Base-by-base conservation (phyloP, 768 basidiomycete species). In the Pleurotus pulmonarius region DNA sequence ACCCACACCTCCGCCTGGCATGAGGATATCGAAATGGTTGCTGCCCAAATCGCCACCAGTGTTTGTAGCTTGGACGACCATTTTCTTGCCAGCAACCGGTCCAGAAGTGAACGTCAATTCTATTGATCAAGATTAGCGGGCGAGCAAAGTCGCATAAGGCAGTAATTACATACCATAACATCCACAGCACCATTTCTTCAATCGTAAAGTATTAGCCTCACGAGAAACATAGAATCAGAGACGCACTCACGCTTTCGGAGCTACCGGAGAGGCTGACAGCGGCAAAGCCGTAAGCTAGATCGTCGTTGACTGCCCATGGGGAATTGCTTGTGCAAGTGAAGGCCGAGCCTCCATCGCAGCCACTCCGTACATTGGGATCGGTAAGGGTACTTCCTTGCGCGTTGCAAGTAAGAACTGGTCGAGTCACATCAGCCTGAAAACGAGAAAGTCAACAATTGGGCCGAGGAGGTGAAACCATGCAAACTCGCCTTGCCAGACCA, bases 21-120 rank as follows among this genome's bases (percentile, higher is more conserved):
- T 53, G 38, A 53, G 51, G 51, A 53, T 39, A 41, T 53, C 51
- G 39, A 53, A 53, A 15, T 53, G 51, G n/a, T 53, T 53, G 4
- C 13, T 12, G 20, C 51, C 51, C 16, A 53, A 40, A n/a, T 53
- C 51, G 15, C 51, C 51, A 12, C 51, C 51, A 6, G 51, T 53
- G 20, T 53, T 53, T 16, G 51, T 53, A 15, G 51, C 51, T 24
- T 53, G 51, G 7, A 53, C 51, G 18, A 53, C 24, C 51, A 53
- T 53, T 25, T 20, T n/a, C 51, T 53, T 53, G 37, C 51, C 51
- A 40, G 39, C 37, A 53, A 53, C 51, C 9, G 51, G 51, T 4
- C 51, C 51, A 24, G 20, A 22, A 39, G 51, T 53, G 51, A 53
- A 53, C 16, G 51, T 53, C 18, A 53, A 53, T 41, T 53, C 51